Evolutionary conservation across 345 rosid species (phyloP), one percentile per base, ranked within the genome.

Genomic region (Syzygium oleosum): DNA sequence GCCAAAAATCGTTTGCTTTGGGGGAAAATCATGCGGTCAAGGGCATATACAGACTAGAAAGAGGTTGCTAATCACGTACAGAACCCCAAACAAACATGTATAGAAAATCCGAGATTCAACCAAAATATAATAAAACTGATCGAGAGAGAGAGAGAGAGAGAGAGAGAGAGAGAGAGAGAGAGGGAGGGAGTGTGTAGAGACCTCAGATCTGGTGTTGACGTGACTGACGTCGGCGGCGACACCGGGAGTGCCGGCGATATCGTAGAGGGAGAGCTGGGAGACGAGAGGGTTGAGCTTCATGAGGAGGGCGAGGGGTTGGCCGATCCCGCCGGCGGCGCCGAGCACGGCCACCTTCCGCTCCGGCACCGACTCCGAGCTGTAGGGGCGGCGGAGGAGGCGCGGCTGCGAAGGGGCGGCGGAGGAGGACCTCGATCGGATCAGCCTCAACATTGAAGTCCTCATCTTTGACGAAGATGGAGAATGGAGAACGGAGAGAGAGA

Each of bases 141-240:
- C 19, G 14, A 46, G 2, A 85, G 56, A 22, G 87, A 25, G 9
- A 43, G 34, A 17, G 59, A 78, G 46, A 38, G 41, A 38, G 41
- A 15, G n/a, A n/a, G n/a, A 85, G 51, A 43, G 85, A 13, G 13
- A 34, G 29, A 9, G 68, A 83, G 19, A n/a, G 12, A 85, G 49
- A 43, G 87, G 21, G 14, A 51, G 49, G 10, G 56, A 84, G 43
- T 5, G 31, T 4, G 10, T 51, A 25, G 58, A 84, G 68, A 92
- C 89, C 90, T 83, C 88, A 19, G 90, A 85, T 21, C 61, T 84
- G 63, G 93, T 88, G 80, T 90, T 89, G 87, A 92, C 88, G 91
- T 90, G 93, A 89, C 93, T 52, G 88, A 90, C 89, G 56, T 92
- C 92, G 8, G 92, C 92, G 17, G 91, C 92, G 80, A 92, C 91